A percentile compares a stretch with the other conserved stretches of the same genome.
Evolutionary conservation across 2,329 filamentous ascomycete species (phyloP).

Genomic region (Apiospora sp.): DNA sequence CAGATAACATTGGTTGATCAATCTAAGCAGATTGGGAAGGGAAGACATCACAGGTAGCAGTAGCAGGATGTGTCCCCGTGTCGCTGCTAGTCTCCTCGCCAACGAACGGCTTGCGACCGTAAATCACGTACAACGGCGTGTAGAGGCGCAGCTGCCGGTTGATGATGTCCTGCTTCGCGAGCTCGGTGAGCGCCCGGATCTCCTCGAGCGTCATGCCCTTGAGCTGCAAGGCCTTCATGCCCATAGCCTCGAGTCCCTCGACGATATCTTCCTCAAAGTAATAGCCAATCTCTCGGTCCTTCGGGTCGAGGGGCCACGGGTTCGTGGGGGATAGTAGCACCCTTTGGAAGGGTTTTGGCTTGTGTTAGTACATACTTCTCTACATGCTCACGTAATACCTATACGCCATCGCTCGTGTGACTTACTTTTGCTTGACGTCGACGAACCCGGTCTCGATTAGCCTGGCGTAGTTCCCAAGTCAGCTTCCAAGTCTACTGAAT

Average conservation of each 20-base stretch:
- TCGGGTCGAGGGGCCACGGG: neutral
- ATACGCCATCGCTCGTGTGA: neutral
- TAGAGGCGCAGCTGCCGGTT: neutral
- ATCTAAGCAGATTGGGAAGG: too few relatives aligned
- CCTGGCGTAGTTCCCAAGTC: neutral
- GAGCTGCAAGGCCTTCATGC: neutral
- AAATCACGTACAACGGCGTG: neutral
- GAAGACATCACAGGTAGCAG: too few relatives aligned
- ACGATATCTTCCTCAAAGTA: neutral
- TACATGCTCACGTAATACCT: too few relatives aligned
- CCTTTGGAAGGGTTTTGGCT: neutral
- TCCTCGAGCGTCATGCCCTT: neutral
- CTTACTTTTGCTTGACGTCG: neutral
- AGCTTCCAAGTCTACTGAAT: neutral
- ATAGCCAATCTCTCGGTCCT: neutral
- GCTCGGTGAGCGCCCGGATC: neutral
- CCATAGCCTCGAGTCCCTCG: neutral
- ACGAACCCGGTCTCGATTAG: neutral
- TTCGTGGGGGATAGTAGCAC: neutral
- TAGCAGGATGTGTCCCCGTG: neutral
- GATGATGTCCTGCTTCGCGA: neutral
- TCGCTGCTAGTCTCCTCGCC: neutral
- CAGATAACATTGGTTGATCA: too few relatives aligned
- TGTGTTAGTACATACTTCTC: neutral
- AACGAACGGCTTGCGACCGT: neutral